Evolutionary conservation across 2,329 filamentous ascomycete species (phyloP), one percentile per base, ranked within the genome.

Genomic region (Ophiocordyceps camponoti-leonardi): DNA sequence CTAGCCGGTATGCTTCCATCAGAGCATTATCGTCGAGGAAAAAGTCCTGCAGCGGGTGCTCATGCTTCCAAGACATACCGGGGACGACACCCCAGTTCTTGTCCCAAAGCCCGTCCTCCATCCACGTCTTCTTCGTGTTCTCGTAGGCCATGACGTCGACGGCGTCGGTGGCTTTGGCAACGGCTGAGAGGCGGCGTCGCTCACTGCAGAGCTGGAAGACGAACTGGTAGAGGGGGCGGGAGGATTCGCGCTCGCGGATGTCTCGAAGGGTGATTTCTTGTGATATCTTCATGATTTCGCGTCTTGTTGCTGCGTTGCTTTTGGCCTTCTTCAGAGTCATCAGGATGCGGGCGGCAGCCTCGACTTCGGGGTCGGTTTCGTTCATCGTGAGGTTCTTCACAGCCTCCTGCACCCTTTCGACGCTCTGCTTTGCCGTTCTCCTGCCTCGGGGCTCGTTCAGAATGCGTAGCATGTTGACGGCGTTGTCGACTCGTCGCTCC

Each of bases 11-110:
- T 39, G 35, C 35, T 20, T 39, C 35, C n/a, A 19, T 4, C 18
- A 19, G 20, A 19, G 35, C 35, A 4, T n/a, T 7, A 39, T 39
- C 35, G n/a, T 39, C n/a, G 35, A 18, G n/a, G 5, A 39, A 10
- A 18, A 39, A 18, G n/a, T 39, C 35, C 3, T 58, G 52, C 0
- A 65, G 56, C 3, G 66, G 64, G 48, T 23, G 30, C 23, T 48
- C 44, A 30, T 48, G 46, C 19, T 45, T 45, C 46, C 46, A 48
- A 2, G 41, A 41, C 41, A 43, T 44, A 6, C 46, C 46, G 3
- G 46, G 46, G n/a, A 45, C 33, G 14, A 45, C n/a, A 12, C 41
- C 46, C 46, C 46, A 48, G 41, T 20, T 41, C 23, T 28, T 31
- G 23, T 41, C 28, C 46, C 46, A 48, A 3, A 45, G n/a, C 2